Percentiles rank a stretch among this genome's conserved stretches.
phyloP scores from a whole-genome alignment of 495 filamentous ascomycete genomes.

The Penicillium macrosclerotiorum region DNA sequence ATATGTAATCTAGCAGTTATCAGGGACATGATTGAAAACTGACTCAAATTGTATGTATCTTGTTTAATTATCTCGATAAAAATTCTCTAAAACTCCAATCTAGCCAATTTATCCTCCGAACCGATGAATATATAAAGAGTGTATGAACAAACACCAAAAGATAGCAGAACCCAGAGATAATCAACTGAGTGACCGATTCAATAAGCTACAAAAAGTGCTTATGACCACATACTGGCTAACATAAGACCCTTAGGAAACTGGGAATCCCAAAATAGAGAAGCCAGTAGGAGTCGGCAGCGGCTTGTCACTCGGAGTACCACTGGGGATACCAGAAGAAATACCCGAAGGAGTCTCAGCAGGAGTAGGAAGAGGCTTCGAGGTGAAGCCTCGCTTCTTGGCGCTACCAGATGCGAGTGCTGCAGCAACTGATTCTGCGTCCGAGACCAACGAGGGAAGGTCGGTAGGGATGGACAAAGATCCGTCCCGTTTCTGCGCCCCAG shows the following conservation, averaged over 20 bases:
- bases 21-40: no score
- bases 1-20: no score
- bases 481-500: constrained; percentile 11
- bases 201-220: no score
- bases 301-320: background rate
- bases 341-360: background rate
- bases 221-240: no score
- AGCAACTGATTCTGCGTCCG: constrained; percentile 3
- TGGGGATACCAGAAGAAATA: constrained; percentile 1
- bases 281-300: background rate
- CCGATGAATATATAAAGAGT: no score
- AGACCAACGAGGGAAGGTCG: constrained; percentile 6
- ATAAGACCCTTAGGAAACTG: constrained; percentile 6
- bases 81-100: no score
- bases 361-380: constrained; percentile 2
- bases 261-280: constrained; percentile 5
- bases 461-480: constrained; percentile 5
- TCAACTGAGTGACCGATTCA: no score
- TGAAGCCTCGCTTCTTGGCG: constrained; percentile 8
- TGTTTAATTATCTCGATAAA: no score
- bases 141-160: no score
- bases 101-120: no score
- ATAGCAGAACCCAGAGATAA: no score
- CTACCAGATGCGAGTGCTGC: background rate
- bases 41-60: no score